A percentile compares a stretch with the other conserved stretches of the same genome.
These are phyloP conservation scores for Colletotrichum lentis DNA, from an alignment of 2,329 filamentous ascomycete genomes.

Conservation along the genomic window DNA sequence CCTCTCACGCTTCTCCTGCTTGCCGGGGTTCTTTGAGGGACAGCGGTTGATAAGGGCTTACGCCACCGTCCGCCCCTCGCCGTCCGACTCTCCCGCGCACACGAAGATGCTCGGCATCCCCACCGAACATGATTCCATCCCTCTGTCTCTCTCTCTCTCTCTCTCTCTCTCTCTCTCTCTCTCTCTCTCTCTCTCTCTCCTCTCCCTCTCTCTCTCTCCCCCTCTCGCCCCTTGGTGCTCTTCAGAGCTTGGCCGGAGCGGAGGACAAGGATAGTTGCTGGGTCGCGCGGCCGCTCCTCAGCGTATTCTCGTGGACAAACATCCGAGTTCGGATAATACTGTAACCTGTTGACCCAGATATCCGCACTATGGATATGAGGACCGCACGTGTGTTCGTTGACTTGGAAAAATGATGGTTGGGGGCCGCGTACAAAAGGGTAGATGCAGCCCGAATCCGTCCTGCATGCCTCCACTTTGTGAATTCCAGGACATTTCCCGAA, in stretches of 20 bases:
- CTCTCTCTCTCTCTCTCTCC: no score
- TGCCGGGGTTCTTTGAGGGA: background rate
- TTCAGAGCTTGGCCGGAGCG: constrained; percentile 14
- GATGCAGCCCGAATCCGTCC: background rate
- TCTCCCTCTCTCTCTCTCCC: no score
- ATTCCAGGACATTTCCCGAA: constrained; percentile 1
- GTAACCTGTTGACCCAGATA: constrained; percentile 1
- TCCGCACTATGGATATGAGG: constrained; percentile 1
- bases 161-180: no score
- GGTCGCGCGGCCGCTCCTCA: constrained; percentile 14
- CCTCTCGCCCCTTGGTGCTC: background rate
- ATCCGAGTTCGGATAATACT: background rate
- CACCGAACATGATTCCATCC: constrained; percentile 1
- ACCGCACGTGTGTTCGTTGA: background rate
- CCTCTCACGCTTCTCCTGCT: no score
- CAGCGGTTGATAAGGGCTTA: constrained; percentile 15
- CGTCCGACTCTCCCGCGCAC: background rate
- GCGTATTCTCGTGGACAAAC: background rate
- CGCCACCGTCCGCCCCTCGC: background rate
- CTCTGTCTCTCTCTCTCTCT: no score
- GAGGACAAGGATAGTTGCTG: constrained; percentile 24
- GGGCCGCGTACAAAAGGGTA: constrained; percentile 30
- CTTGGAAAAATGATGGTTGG: background rate
- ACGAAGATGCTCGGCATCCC: constrained; percentile 12
- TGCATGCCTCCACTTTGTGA: constrained; percentile 1